Evolutionary conservation across 2,329 filamentous ascomycete species (phyloP), one percentile per base, ranked within the genome.

Genomic region (Verruconis gallopava): DNA sequence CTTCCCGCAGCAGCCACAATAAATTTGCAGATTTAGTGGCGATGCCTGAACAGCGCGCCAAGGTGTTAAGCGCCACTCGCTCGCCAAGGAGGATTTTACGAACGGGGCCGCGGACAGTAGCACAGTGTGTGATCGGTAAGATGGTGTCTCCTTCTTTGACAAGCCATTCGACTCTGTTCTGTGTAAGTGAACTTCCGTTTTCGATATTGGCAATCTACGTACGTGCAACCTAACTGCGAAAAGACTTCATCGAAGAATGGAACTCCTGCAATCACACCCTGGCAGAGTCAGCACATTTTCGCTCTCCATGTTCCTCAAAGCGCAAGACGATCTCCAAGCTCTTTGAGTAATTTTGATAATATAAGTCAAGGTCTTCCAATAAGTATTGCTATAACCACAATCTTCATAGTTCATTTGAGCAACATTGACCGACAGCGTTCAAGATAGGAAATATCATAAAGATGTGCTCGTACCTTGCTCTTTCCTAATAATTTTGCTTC

Each of bases 221-320:
- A 74, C 65, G 74, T 75, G 73, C 91, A 98, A 47, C 82, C 86
- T 51, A 89, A 75, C 62, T 96, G 89, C 30, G 68, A 59, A 61
- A 98, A 95, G 46, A 96, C 82, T 62, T 96, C 89, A 58, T 93
- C 73, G 67, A 96, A 88, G 67, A 98, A 98, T 2, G 91, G 91
- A 3, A 91, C 76, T 43, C 91, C 91, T 32, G 91, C 91, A 37
- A 98, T 69, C 38, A 96, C 72, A 47, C 91, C 91, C 63, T 74
- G 46, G n/a, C 50, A 15, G 17, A 28, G n/a, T n/a, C n/a, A n/a
- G n/a, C n/a, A n/a, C n/a, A n/a, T n/a, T n/a, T n/a, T n/a, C n/a
- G n/a, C n/a, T n/a, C n/a, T n/a, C n/a, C n/a, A n/a, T n/a, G n/a
- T n/a, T n/a, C n/a, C n/a, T n/a, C n/a, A n/a, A n/a, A n/a, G n/a